A percentile compares a stretch with the other conserved stretches of the same genome.
Conservation (phyloP, 768 basidiomycete genomes). For the Pisolithus orientalis region DNA sequence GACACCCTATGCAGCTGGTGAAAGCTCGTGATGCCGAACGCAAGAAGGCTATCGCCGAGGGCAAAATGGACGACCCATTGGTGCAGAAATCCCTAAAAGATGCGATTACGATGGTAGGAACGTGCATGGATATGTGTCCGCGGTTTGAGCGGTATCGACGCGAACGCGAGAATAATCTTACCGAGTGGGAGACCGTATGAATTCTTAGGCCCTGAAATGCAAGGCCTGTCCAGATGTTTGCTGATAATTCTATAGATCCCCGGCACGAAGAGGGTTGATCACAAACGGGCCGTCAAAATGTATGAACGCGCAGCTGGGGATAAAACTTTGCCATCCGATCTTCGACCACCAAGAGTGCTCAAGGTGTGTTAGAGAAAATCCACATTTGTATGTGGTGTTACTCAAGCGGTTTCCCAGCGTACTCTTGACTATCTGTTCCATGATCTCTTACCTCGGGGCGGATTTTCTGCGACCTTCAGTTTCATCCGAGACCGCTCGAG, state of each 20-base stretch:
- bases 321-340: slow-evolving; percentile 84
- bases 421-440: slow-evolving; percentile 93
- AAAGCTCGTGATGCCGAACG: slow-evolving; percentile 68
- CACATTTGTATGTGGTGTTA: not conserved
- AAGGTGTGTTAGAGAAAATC: slow-evolving; percentile 39
- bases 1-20: slow-evolving; percentile 43
- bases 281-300: slow-evolving; percentile 84
- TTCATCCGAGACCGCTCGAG: slow-evolving; percentile 93
- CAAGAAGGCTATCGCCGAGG: slow-evolving; percentile 69
- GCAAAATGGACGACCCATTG: slow-evolving; percentile 83
- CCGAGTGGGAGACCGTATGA: slow-evolving; percentile 78
- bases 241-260: slow-evolving; percentile 56
- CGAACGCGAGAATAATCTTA: slow-evolving; percentile 83
- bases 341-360: slow-evolving; percentile 81
- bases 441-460: slow-evolving; percentile 61
- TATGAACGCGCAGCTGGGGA: slow-evolving; percentile 95
- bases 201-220: slow-evolving; percentile 1
- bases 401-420: slow-evolving; percentile 34
- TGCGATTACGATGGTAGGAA: slow-evolving; percentile 89
- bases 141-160: slow-evolving; percentile 88
- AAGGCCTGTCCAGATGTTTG: slow-evolving; percentile 5
- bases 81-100: slow-evolving; percentile 78
- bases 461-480: slow-evolving; percentile 64
- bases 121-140: slow-evolving; percentile 92
- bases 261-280: slow-evolving; percentile 81